These are phyloP conservation scores for Aspergillus sp. DNA, from an alignment of 2,329 filamentous ascomycete species.

Conservation along the genomic window DNA sequence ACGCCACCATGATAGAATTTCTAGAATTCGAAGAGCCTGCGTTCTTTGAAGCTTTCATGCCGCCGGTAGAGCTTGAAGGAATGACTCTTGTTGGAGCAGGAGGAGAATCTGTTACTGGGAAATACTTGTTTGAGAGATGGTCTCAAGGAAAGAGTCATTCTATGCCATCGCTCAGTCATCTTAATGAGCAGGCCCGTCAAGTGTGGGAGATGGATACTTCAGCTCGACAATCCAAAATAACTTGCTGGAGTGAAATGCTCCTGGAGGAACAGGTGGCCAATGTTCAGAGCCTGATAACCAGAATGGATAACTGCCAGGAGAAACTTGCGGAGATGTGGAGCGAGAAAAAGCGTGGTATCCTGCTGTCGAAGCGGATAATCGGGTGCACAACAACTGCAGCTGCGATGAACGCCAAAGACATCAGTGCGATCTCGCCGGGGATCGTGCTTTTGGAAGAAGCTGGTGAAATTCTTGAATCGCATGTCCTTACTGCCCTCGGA, in stretches of 20 bases:
- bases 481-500: conserved; percentile 62
- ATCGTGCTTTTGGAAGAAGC: conserved; percentile 70
- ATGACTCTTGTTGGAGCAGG: conserved; percentile 48
- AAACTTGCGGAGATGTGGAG: conserved; percentile 10
- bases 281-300: conserved; percentile 13
- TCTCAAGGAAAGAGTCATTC: conserved; percentile 22
- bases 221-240: conserved; percentile 37
- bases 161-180: conserved; percentile 14
- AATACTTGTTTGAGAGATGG: conserved; percentile 61
- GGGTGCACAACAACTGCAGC: conserved; percentile 71
- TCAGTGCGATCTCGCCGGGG: conserved; percentile 57
- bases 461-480: conserved; percentile 69
- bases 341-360: conserved; percentile 27
- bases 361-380: conserved; percentile 61
- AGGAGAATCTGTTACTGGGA: conserved; percentile 45
- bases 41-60: conserved; percentile 58
- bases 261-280: conserved; percentile 50
- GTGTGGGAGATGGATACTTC: conserved; percentile 56
- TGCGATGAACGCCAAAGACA: conserved; percentile 58
- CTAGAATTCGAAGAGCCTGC: conserved; percentile 48
- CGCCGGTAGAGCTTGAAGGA: conserved; percentile 49
- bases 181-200: not conserved
- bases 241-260: conserved; percentile 48
- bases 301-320: conserved; percentile 16
- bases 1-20: conserved; percentile 40